Percentiles rank a stretch among this genome's conserved stretches.
Evolutionary conservation across 148 eudicot genomes (phyloP).

Genomic region (Camellia granthamiana): DNA sequence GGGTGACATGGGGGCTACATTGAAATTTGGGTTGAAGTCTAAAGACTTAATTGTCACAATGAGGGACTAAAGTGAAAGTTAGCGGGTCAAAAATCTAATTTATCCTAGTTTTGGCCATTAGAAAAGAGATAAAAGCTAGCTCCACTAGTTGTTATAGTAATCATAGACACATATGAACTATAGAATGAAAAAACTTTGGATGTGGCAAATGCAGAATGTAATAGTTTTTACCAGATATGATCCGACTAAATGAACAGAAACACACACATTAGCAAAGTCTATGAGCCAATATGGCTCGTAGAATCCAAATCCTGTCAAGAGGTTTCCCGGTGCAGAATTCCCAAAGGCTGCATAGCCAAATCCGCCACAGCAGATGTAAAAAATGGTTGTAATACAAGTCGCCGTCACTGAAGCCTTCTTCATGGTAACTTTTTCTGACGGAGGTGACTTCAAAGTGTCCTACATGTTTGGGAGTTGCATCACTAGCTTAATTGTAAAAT

Average conservation of each 20-base stretch:
- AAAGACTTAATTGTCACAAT: too few species aligned
- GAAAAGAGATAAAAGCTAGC: too few species aligned
- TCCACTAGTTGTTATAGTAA: too few species aligned
- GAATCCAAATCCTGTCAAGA: constrained; percentile 63
- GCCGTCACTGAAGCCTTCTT: constrained; percentile 52
- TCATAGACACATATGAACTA: too few species aligned
- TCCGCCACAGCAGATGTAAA: constrained; percentile 62
- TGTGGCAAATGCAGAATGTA: too few species aligned
- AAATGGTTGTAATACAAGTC: constrained; percentile 39
- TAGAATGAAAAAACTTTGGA: too few species aligned
- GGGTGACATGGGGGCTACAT: too few species aligned
- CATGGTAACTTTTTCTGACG: constrained; percentile 54
- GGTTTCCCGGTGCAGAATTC: constrained; percentile 56
- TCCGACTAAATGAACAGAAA: constrained; percentile 59
- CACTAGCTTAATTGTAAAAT: too few species aligned
- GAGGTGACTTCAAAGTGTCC: constrained; percentile 63
- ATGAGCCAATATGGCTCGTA: constrained; percentile 66
- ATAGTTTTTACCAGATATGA: constrained; percentile 56
- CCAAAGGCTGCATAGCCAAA: constrained; percentile 81
- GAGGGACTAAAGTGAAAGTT: too few species aligned
- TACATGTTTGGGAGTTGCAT: constrained; percentile 1
- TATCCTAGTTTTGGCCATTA: too few species aligned
- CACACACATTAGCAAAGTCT: constrained; percentile 61
- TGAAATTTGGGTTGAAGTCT: too few species aligned
- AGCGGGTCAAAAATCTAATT: too few species aligned